Evolutionary conservation across 2,329 filamentous ascomycete genomes (phyloP).

Genomic region (Verticillium nubilum): DNA sequence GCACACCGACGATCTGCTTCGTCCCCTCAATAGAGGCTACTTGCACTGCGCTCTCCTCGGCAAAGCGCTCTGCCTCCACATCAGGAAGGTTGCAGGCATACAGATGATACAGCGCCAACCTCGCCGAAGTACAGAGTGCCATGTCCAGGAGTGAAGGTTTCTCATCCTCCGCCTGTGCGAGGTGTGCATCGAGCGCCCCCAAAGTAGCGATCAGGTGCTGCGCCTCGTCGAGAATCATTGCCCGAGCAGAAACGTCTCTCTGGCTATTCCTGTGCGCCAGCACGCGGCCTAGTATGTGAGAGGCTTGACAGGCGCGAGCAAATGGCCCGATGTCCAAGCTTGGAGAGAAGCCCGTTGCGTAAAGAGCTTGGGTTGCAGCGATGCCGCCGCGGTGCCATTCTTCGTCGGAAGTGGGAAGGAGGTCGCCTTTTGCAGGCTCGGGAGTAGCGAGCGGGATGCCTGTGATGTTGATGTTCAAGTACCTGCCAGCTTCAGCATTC

Average conservation of each 20-base stretch:
- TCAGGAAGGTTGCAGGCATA: conserved; percentile 14
- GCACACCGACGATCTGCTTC: not conserved
- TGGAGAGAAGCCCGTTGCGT: conserved; percentile 10
- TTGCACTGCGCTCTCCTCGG: conserved; percentile 14
- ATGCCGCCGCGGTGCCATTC: conserved; percentile 21
- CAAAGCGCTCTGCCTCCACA: conserved; percentile 1
- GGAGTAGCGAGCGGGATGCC: conserved; percentile 5
- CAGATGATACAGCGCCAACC: conserved; percentile 11
- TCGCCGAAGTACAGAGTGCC: conserved; percentile 7
- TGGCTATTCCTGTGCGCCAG: conserved; percentile 12
- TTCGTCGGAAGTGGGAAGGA: conserved; percentile 20
- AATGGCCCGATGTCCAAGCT: conserved; percentile 15
- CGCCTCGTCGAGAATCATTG: conserved; percentile 8
- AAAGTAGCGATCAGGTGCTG: conserved; percentile 6
- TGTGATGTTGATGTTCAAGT: not conserved
- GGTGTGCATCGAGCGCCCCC: not conserved
- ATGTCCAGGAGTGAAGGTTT: not conserved
- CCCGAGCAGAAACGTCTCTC: not conserved
- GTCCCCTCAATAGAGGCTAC: conserved; percentile 5
- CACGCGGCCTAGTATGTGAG: conserved; percentile 24
- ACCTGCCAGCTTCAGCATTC: not conserved
- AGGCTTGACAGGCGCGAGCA: conserved; percentile 23
- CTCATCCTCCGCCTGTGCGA: not conserved
- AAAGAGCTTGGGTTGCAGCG: conserved; percentile 17
- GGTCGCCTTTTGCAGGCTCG: conserved; percentile 18